Evolutionary conservation across 2,329 filamentous ascomycete genomes (phyloP).

Genomic region (Coleophoma cylindrospora): DNA sequence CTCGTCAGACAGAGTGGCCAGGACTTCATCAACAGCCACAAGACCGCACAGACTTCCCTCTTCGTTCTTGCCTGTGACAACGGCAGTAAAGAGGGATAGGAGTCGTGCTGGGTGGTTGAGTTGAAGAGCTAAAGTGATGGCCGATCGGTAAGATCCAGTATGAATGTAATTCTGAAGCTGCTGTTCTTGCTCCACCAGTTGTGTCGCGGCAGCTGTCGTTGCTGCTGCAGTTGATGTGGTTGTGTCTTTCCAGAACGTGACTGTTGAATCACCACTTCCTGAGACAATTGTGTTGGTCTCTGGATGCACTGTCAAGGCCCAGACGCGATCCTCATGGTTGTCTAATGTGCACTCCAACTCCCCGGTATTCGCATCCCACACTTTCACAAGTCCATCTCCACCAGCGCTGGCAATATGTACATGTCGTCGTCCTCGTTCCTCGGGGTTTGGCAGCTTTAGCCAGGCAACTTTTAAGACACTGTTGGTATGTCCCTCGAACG

Average conservation of each 20-base stretch:
- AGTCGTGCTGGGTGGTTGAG: slow-evolving; percentile 91
- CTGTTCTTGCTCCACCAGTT: slow-evolving; percentile 90
- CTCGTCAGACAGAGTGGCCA: slow-evolving; percentile 73
- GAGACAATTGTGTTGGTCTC: slow-evolving; percentile 73
- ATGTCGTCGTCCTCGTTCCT: slow-evolving; percentile 50
- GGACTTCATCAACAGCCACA: slow-evolving; percentile 74
- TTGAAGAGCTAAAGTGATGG: slow-evolving; percentile 85
- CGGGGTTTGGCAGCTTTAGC: slow-evolving; percentile 52
- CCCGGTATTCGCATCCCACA: slow-evolving; percentile 85
- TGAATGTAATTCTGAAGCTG: slow-evolving; percentile 90
- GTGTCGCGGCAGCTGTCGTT: slow-evolving; percentile 67
- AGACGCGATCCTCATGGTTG: slow-evolving; percentile 94
- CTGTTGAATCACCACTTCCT: slow-evolving; percentile 84
- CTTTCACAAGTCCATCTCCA: slow-evolving; percentile 90
- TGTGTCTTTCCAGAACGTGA: slow-evolving; percentile 95
- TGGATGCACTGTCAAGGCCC: slow-evolving; percentile 76
- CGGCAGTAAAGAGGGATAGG: slow-evolving; percentile 76
- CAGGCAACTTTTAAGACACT: slow-evolving; percentile 91
- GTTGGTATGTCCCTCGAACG: slow-evolving; percentile 94
- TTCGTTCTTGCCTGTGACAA: slow-evolving; percentile 60
- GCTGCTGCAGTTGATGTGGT: slow-evolving; percentile 74
- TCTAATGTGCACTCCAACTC: slow-evolving; percentile 88
- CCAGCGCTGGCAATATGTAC: slow-evolving; percentile 80
- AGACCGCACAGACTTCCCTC: slow-evolving; percentile 59
- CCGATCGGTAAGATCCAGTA: slow-evolving; percentile 82